Conservation (phyloP, 1,139 yeast genomes). For the Candida frijolesensis region DNA sequence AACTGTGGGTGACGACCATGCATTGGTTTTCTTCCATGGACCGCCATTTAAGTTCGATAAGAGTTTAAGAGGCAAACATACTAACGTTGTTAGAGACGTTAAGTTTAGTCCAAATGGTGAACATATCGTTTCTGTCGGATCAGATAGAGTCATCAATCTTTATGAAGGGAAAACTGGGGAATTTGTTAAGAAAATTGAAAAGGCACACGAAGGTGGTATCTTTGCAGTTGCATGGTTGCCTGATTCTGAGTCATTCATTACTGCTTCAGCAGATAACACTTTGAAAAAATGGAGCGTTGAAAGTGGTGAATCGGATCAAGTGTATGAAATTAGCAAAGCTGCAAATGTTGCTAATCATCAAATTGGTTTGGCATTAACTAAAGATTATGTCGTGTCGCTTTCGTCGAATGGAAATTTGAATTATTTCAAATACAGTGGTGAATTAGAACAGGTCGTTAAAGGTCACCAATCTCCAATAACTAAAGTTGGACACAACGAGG, state of each 20-base stretch:
- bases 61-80: slow-evolving; percentile 73
- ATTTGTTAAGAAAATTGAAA: slow-evolving; percentile 52
- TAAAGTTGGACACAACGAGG: slow-evolving; percentile 29
- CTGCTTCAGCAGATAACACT: slow-evolving; percentile 83
- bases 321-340: slow-evolving; percentile 41
- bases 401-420: slow-evolving; percentile 74
- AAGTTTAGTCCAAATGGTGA: slow-evolving; percentile 80
- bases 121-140: slow-evolving; percentile 78
- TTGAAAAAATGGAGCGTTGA: slow-evolving; percentile 64
- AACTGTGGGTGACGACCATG: slow-evolving; percentile 87
- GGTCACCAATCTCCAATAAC: slow-evolving; percentile 90
- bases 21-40: slow-evolving; percentile 83
- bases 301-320: slow-evolving; percentile 21
- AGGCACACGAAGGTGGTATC: slow-evolving; percentile 77
- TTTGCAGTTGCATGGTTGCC: slow-evolving; percentile 74
- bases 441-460: slow-evolving; percentile 47
- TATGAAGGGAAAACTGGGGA: slow-evolving; percentile 93
- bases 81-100: slow-evolving; percentile 80
- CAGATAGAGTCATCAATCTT: slow-evolving; percentile 75
- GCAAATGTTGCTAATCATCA: slow-evolving; percentile 62
- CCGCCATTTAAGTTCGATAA: slow-evolving; percentile 89
- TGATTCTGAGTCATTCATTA: slow-evolving; percentile 62
- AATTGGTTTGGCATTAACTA: slow-evolving; percentile 75
- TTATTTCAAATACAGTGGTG: slow-evolving; percentile 46
- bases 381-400: slow-evolving; percentile 62